A percentile compares a stretch with the other conserved stretches of the same genome.
These are phyloP conservation scores for Fusarium foetens DNA, from an alignment of 2,329 filamentous ascomycete genomes.

Conservation along the genomic window DNA sequence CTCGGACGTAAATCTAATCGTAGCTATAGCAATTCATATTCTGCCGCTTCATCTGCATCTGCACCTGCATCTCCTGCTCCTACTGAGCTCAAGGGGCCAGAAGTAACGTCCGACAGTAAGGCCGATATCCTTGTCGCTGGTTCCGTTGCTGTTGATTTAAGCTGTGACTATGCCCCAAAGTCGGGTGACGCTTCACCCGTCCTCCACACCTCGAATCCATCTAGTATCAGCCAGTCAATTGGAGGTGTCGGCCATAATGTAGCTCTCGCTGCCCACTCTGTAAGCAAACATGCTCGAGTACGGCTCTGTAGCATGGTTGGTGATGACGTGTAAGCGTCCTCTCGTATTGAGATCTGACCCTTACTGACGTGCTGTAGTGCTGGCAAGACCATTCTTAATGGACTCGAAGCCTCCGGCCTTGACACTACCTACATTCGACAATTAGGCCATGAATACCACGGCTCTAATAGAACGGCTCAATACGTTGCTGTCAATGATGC, in stretches of 20 bases:
- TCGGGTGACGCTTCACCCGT: conserved; percentile 54
- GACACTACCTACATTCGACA: conserved; percentile 70
- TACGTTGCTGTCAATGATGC: conserved; percentile 91
- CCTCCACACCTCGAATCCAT: conserved; percentile 86
- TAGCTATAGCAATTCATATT: conserved; percentile 47
- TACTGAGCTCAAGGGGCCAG: conserved; percentile 22
- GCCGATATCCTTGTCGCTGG: conserved; percentile 86
- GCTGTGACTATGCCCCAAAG: conserved; percentile 74
- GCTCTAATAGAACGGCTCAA: conserved; percentile 79
- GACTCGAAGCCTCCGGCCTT: conserved; percentile 72
- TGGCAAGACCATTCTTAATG: conserved; percentile 76
- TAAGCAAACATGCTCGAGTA: conserved; percentile 69
- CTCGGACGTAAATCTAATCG: conserved; percentile 49
- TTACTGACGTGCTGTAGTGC: conserved; percentile 59
- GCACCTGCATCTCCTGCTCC: conserved; percentile 19
- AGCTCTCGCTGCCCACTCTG: conserved; percentile 80
- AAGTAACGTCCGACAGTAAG: conserved; percentile 35
- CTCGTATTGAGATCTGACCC: not conserved
- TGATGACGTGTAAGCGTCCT: conserved; percentile 71
- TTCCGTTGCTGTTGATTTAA: conserved; percentile 88
- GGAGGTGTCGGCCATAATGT: conserved; percentile 95
- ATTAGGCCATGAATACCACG: conserved; percentile 59
- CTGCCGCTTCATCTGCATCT: conserved; percentile 22
- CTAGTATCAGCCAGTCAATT: conserved; percentile 81
- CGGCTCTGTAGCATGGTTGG: conserved; percentile 84